Percentiles rank a stretch among this genome's conserved stretches.
phyloP scores from a whole-genome alignment of 169 alveolate genomes.

The Plasmodium blacklocki region DNA sequence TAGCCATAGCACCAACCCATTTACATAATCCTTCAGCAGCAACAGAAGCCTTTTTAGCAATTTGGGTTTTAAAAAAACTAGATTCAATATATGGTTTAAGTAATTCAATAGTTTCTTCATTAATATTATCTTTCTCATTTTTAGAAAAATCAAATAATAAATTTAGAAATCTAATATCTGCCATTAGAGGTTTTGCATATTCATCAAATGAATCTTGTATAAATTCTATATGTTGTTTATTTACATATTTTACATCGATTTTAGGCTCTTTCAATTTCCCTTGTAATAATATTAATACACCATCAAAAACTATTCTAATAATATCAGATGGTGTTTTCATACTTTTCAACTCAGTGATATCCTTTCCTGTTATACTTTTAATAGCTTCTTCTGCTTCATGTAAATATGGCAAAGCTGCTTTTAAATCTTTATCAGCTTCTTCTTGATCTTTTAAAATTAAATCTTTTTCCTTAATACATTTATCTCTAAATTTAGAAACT shows the following conservation, averaged over 20 bases:
- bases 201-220: constrained; percentile 94
- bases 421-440: constrained; percentile 95
- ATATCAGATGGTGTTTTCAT: constrained; percentile 93
- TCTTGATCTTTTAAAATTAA: constrained; percentile 92
- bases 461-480: constrained; percentile 90
- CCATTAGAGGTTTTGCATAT: constrained; percentile 90
- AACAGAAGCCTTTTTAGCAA: constrained; percentile 90
- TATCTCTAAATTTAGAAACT: constrained; percentile 90
- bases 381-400: constrained; percentile 94
- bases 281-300: constrained; percentile 89
- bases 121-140: constrained; percentile 94
- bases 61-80: constrained; percentile 88
- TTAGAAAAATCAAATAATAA: constrained; percentile 90
- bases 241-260: constrained; percentile 84
- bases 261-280: constrained; percentile 80
- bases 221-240: constrained; percentile 89
- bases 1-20: constrained; percentile 95
- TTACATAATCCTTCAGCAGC: constrained; percentile 93
- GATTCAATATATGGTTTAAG: constrained; percentile 93
- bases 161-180: constrained; percentile 91
- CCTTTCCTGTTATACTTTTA: constrained; percentile 92
- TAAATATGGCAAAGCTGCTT: constrained; percentile 94
- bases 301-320: constrained; percentile 93
- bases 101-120: constrained; percentile 96
- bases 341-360: constrained; percentile 94